A percentile compares a stretch with the other conserved stretches of the same genome.
Conservation (phyloP, 2,329 filamentous ascomycete genomes). For the Scleromitrula shiraiana region DNA sequence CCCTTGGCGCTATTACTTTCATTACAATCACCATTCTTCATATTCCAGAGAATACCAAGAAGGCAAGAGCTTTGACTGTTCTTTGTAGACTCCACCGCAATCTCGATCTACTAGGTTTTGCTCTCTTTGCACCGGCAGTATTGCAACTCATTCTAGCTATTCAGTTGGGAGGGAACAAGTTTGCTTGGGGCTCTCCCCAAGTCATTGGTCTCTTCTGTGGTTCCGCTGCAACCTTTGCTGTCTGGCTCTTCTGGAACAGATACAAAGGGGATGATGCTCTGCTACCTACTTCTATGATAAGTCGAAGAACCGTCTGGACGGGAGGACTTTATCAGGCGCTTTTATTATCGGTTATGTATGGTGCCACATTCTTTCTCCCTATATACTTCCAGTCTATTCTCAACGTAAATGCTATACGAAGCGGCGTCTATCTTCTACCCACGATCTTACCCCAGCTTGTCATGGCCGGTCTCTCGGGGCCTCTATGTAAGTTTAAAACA, state of each 20-base stretch:
- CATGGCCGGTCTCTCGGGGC: slow-evolving; percentile 3
- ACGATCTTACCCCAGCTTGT: slow-evolving; percentile 28
- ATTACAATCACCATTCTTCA: slow-evolving; percentile 32
- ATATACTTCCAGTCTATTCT: slow-evolving; percentile 38
- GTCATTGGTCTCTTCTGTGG: slow-evolving; percentile 24
- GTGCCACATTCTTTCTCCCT: slow-evolving; percentile 14
- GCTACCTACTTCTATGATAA: slow-evolving; percentile 20
- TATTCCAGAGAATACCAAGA: slow-evolving; percentile 21
- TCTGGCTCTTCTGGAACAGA: slow-evolving; percentile 23
- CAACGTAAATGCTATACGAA: slow-evolving; percentile 28
- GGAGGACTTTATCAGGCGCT: slow-evolving; percentile 9
- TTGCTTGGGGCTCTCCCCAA: slow-evolving; percentile 24
- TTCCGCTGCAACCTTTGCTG: slow-evolving; percentile 14
- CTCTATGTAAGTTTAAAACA: slow-evolving; percentile 2
- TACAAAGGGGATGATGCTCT: slow-evolving; percentile 22
- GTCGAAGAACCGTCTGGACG: slow-evolving; percentile 16
- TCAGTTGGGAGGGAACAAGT: slow-evolving; percentile 27
- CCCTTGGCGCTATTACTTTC: slow-evolving; percentile 31
- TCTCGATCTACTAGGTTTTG: slow-evolving; percentile 30
- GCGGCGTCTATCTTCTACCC: slow-evolving; percentile 33
- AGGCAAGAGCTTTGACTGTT: background rate
- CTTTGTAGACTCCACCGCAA: slow-evolving; percentile 13
- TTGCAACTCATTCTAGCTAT: slow-evolving; percentile 31
- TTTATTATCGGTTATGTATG: slow-evolving; percentile 1
- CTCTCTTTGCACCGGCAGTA: slow-evolving; percentile 29